Percentiles rank a stretch among this genome's conserved stretches.
Conservation (phyloP, 2,329 filamentous ascomycete genomes). For the Cladosporium sp. region DNA sequence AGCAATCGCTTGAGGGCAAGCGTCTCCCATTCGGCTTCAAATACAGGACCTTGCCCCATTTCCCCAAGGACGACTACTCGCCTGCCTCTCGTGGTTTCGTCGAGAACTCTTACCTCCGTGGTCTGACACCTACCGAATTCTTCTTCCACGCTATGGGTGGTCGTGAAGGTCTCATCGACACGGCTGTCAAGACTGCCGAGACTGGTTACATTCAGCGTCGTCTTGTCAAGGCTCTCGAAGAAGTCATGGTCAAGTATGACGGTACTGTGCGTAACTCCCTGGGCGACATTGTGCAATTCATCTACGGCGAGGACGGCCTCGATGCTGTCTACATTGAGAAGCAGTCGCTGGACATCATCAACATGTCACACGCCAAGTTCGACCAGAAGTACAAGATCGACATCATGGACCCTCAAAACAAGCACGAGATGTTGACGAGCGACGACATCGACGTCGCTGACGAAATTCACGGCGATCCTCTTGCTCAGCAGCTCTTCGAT, state of each 20-base stretch:
- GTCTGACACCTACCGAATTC: constrained; percentile 91
- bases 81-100: constrained; percentile 96
- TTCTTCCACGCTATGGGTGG: constrained; percentile 99
- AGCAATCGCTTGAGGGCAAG: constrained; percentile 97
- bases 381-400: constrained; percentile 79
- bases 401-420: constrained; percentile 63
- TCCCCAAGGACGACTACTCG: constrained; percentile 98
- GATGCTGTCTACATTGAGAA: constrained; percentile 93
- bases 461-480: constrained; percentile 81
- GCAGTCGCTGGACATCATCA: constrained; percentile 82
- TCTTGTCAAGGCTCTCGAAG: constrained; percentile 95
- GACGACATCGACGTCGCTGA: constrained; percentile 80
- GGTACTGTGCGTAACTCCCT: constrained; percentile 95
- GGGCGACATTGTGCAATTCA: constrained; percentile 92
- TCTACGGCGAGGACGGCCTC: constrained; percentile 95
- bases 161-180: constrained; percentile 99
- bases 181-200: constrained; percentile 97
- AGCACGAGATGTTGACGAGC: constrained; percentile 52
- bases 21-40: constrained; percentile 99
- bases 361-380: constrained; percentile 71
- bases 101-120: constrained; percentile 96
- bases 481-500: constrained; percentile 80
- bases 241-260: constrained; percentile 96
- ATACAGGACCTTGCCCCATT: constrained; percentile 92
- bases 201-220: constrained; percentile 99